A percentile compares a stretch with the other conserved stretches of the same genome.
These are phyloP conservation scores for Fomitopsis pinicola DNA, from an alignment of 1,284 basidiomycete genomes.

Conservation along the genomic window DNA sequence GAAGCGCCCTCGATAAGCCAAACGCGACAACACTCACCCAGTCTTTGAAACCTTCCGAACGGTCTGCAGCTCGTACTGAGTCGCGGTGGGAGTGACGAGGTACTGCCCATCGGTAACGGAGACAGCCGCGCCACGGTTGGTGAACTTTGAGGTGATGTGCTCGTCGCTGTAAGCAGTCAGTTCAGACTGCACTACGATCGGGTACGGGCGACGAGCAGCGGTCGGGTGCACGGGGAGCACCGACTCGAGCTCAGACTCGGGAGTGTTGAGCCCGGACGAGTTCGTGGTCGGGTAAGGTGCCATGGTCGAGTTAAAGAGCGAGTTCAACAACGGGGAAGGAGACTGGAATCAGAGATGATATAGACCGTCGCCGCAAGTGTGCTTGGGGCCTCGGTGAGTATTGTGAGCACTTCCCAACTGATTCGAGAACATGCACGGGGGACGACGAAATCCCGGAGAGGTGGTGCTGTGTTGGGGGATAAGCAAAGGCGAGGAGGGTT, in stretches of 20 bases:
- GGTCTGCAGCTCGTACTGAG: slow-evolving; percentile 91
- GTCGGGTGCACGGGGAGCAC: slow-evolving; percentile 79
- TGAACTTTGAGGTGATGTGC: slow-evolving; percentile 80
- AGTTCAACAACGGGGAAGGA: slow-evolving; percentile 13
- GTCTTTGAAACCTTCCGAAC: slow-evolving; percentile 86
- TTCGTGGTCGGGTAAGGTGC: slow-evolving; percentile 45
- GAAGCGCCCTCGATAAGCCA: neutral
- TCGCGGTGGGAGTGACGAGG: slow-evolving; percentile 72
- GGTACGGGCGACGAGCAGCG: slow-evolving; percentile 70
- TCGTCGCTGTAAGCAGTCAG: slow-evolving; percentile 80
- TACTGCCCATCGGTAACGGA: slow-evolving; percentile 68
- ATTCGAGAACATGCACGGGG: slow-evolving; percentile 81
- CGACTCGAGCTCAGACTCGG: slow-evolving; percentile 61
- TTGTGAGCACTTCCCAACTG: slow-evolving; percentile 79
- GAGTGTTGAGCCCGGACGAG: slow-evolving; percentile 62
- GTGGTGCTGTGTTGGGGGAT: neutral
- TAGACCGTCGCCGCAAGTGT: slow-evolving; percentile 62
- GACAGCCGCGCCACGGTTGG: slow-evolving; percentile 81
- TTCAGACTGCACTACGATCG: slow-evolving; percentile 82
- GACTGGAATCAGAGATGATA: slow-evolving; percentile 42
- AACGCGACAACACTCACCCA: slow-evolving; percentile 57
- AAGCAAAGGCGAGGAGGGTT: neutral
- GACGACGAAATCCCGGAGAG: slow-evolving; percentile 1
- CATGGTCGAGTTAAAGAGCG: slow-evolving; percentile 34
- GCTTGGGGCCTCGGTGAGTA: slow-evolving; percentile 70